phyloP scores from a whole-genome alignment of 306 rosid species.

The Lathyrus tuberosus region DNA sequence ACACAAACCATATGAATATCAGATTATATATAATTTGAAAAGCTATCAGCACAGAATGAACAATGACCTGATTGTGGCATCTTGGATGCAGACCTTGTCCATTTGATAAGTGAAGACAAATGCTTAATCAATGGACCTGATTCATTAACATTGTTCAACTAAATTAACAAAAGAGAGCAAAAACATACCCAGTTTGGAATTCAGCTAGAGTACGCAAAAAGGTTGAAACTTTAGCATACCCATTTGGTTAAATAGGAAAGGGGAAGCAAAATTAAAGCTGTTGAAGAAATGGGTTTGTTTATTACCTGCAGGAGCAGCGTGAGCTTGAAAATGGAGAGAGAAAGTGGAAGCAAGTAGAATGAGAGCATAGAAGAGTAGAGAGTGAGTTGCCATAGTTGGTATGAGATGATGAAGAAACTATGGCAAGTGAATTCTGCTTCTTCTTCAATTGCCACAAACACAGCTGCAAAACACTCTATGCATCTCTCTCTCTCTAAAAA shows the following conservation, averaged over 20 bases:
- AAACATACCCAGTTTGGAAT: constrained; percentile 32
- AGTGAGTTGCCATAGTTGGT: constrained; percentile 57
- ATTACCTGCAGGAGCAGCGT: constrained; percentile 88
- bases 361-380: constrained; percentile 44
- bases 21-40: no score
- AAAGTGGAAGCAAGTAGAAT: constrained; percentile 43
- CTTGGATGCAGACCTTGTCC: constrained; percentile 84
- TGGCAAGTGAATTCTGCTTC: constrained; percentile 37
- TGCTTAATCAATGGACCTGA: constrained; percentile 86
- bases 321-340: constrained; percentile 60
- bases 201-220: constrained; percentile 6
- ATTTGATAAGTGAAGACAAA: constrained; percentile 71
- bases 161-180: neutral
- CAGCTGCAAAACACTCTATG: constrained; percentile 2
- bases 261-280: constrained; percentile 32
- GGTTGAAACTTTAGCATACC: constrained; percentile 37
- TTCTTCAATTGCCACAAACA: neutral
- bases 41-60: constrained; percentile 18
- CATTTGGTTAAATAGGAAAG: neutral
- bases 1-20: neutral
- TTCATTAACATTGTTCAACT: constrained; percentile 26
- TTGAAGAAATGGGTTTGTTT: constrained; percentile 25
- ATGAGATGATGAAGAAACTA: constrained; percentile 21
- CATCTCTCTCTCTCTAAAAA: constrained; percentile 1
- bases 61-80: constrained; percentile 69